Evolutionary conservation across 164 flowering plant species (phyloP).

Genomic region (Vitis riparia): DNA sequence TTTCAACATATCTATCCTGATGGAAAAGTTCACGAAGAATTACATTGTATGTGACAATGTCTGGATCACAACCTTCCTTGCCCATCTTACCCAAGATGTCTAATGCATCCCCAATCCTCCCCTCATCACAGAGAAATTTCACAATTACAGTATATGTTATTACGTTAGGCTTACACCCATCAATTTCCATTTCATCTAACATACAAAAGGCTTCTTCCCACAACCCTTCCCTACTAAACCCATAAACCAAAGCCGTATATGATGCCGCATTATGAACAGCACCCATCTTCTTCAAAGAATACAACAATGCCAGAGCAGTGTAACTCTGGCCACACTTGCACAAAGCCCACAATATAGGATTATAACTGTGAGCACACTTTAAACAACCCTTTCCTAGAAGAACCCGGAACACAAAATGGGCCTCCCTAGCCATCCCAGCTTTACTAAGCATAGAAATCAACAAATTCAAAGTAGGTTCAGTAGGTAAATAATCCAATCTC

Average conservation of each 20-base stretch:
- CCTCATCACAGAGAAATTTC: slow-evolving; percentile 38
- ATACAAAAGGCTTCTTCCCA: slow-evolving; percentile 36
- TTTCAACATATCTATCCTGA: slow-evolving; percentile 25
- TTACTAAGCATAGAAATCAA: slow-evolving; percentile 30
- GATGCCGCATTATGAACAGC: slow-evolving; percentile 31
- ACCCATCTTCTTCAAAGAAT: slow-evolving; percentile 44
- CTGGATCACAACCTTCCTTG: slow-evolving; percentile 41
- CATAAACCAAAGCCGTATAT: slow-evolving; percentile 55
- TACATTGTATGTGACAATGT: slow-evolving; percentile 44
- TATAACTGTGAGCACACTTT: slow-evolving; percentile 23
- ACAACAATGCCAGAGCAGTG: slow-evolving; percentile 36
- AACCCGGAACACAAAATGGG: slow-evolving; percentile 29
- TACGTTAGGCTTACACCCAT: slow-evolving; percentile 43
- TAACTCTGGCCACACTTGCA: slow-evolving; percentile 35
- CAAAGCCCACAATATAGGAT: slow-evolving; percentile 47
- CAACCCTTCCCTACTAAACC: slow-evolving; percentile 38
- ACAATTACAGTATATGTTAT: slow-evolving; percentile 43
- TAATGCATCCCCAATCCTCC: slow-evolving; percentile 30
- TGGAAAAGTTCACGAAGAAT: slow-evolving; percentile 42
- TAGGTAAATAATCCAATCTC: slow-evolving; percentile 30
- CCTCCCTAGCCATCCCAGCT: slow-evolving; percentile 29
- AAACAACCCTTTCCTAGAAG: slow-evolving; percentile 28
- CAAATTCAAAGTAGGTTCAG: slow-evolving; percentile 11
- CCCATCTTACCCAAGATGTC: slow-evolving; percentile 37
- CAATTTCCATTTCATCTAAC: slow-evolving; percentile 38